A percentile compares a stretch with the other conserved stretches of the same genome.
These are phyloP conservation scores for Jackrogersella minutella DNA, from an alignment of 495 filamentous ascomycete genomes.

Conservation along the genomic window DNA sequence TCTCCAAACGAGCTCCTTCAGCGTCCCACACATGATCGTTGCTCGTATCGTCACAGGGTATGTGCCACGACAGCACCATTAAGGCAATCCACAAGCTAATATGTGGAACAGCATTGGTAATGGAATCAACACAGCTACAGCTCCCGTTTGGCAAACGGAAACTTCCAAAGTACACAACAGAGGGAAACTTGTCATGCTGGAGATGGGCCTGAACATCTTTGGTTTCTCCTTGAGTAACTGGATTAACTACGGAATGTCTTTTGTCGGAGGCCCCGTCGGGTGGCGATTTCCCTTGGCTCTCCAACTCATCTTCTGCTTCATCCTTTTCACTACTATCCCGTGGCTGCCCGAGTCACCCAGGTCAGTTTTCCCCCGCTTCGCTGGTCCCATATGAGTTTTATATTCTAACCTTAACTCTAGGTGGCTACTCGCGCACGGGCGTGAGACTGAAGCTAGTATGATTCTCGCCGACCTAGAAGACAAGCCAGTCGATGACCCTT, in stretches of 20 bases:
- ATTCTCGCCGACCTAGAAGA: slow-evolving; percentile 49
- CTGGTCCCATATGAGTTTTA: neutral
- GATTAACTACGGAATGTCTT: slow-evolving; percentile 63
- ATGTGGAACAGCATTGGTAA: slow-evolving; percentile 64
- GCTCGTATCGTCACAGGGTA: slow-evolving; percentile 64
- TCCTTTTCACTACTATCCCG: slow-evolving; percentile 47
- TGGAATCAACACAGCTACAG: slow-evolving; percentile 70
- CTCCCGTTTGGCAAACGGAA: slow-evolving; percentile 72
- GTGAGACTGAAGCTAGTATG: slow-evolving; percentile 45
- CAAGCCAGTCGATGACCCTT: slow-evolving; percentile 39
- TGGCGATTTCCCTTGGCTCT: slow-evolving; percentile 58
- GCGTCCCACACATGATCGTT: slow-evolving; percentile 68
- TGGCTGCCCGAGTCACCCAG: slow-evolving; percentile 52
- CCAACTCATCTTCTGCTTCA: slow-evolving; percentile 53
- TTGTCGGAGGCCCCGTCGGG: slow-evolving; percentile 50
- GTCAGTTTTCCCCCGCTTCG: slow-evolving; percentile 1
- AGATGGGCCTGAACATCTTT: slow-evolving; percentile 68
- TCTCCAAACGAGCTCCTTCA: slow-evolving; percentile 68
- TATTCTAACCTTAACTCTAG: slow-evolving; percentile 25
- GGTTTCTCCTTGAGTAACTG: slow-evolving; percentile 70
- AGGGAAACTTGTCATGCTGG: slow-evolving; percentile 67
- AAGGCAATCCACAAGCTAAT: slow-evolving; percentile 32
- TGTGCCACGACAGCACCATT: slow-evolving; percentile 19
- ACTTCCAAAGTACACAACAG: slow-evolving; percentile 65
- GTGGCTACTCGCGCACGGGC: slow-evolving; percentile 52